Base-by-base conservation (phyloP, 768 basidiomycete genomes). In the Tubosaeta sp. region DNA sequence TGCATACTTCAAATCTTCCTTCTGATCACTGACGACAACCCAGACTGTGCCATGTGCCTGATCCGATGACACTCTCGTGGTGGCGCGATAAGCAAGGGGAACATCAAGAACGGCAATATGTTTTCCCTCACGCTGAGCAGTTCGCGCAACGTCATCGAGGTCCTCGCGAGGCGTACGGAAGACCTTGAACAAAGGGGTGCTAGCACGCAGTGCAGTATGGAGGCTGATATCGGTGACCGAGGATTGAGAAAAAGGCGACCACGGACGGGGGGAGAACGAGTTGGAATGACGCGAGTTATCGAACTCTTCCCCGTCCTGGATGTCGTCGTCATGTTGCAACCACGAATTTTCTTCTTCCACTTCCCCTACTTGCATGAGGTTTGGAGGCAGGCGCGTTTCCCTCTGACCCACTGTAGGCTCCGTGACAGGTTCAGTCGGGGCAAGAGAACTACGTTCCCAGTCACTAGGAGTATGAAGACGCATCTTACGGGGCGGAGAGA, bases 141-240 rank as follows among this genome's bases (percentile, higher is more conserved):
- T 65, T 43, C 46, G 65, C 43, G 47, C 58, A 16, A 69, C 45
- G 31, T 50, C 50, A 14, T 65, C 58, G 13, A 69, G 53, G 26
- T 69, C 69, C 47, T 59, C 54, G 11, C 57, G 47, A 17, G 69
- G 67, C 4, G 67, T 69, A 12, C 69, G 58, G 41, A 71, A 69
- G 11, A 71, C 63, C 27, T 67, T 68, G 54, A 69, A 71, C 12
- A 71, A 45, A 29, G 68, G 68, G 6, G 69, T 71, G 34, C 69
- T 69, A 12, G 53, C 60, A 31, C 59, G 63, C 19, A 69, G 56
- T 9, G 54, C 65, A 29, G 63, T 58, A 29, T 59, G 52, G 13
- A 69, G 58, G 42, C 55, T 65, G 37, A 60, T 41, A 10, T 69
- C 67, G 29, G 57, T 57, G 51, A 58, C 49, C 7, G 53, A 54